Evolutionary conservation across 371 early-diverging fungal genomes (phyloP), one percentile per base, ranked within the genome.

Genomic region (Lichtheimia corymbifera): DNA sequence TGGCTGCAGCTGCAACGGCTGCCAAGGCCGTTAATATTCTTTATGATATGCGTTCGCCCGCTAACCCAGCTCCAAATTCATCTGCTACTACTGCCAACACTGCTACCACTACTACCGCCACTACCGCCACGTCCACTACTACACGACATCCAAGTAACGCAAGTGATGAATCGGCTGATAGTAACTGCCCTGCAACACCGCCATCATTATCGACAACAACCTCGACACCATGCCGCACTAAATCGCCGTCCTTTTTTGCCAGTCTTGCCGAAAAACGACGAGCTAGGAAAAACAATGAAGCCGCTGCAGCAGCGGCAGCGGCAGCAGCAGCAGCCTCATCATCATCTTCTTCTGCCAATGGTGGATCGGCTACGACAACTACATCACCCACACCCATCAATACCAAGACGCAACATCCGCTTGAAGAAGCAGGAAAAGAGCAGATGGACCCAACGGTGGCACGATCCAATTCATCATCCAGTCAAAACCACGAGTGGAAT

Each of bases 1-100:
- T 77, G 13, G 73, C 73, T 45, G 73, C 78, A 14, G 62, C 62
- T n/a, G 55, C 55, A 35, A 55, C 55, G 11, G 55, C 50, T 9
- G 55, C 62, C 20, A 62, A 53, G 15, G 54, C 55, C 5, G 54
- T 42, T 3, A 59, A 45, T 13, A 30, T 42, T n/a, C 41, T 59
- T 42, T 59, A 59, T 35, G 35, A 35, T 9, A 35, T 35, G 35
- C 35, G 35, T 35, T 35, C 35, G 22, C 12, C 18, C 40, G n/a
- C 9, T 13, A 28, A 14, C 35, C 4, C 53, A 52, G 53, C 27
- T 24, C 13, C 20, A 15, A 18, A 15, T 52, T 25, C 28, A 22
- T 27, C 20, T 22, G 7, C 28, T 27, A 28, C n/a, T 20, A 27
- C 53, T 28, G 0, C 14, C 3, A 11, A 0, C 20, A 24, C 17